Base-by-base conservation (phyloP, 2,329 filamentous ascomycete species). In the Aspergillus sp. region DNA sequence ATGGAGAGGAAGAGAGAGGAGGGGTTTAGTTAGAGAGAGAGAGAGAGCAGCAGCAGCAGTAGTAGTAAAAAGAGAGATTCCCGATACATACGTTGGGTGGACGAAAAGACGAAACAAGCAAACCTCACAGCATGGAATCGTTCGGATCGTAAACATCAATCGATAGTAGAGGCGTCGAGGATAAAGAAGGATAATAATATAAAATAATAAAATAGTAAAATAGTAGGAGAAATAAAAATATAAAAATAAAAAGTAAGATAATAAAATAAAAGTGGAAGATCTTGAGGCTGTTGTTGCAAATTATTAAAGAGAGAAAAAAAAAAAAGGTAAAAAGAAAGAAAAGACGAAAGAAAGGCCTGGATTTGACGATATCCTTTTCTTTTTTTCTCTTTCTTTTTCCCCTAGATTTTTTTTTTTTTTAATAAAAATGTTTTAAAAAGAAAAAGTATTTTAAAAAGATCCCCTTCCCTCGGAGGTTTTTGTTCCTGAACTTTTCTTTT, bases 51-150 rank as follows among this genome's bases (percentile, higher is more conserved):
- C 19, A 19, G 19, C 19, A 37, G 27, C 10, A 27, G 19, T 30
- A 33, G 27, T 31, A 40, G 34, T 8, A 42, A 40, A 40, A 39
- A 49, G 27, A 42, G 33, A 28, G 19, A 40, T 39, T 44, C 33
- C 41, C 40, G 40, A 48, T 41, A 53, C 52, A 51, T 51, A 54
- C 48, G 49, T 49, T 50, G 49, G 48, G 52, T 52, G 52, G 53
- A 53, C 45, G 46, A 44, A 43, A 9, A 13, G 27, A 47, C 42
- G 42, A 48, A 42, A 49, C 44, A 48, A 46, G 46, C 45, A 44
- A 48, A 49, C 38, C 50, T 57, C 52, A 53, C 40, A 54, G 51
- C 52, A 50, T 54, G 45, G 37, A 48, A 37, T 45, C 46, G 53
- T 50, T 45, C 41, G 45, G 46, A 52, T 54, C 43, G 53, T 50